Conservation (phyloP, 306 rosid genomes). For the Cyclanthera cordifolia region DNA sequence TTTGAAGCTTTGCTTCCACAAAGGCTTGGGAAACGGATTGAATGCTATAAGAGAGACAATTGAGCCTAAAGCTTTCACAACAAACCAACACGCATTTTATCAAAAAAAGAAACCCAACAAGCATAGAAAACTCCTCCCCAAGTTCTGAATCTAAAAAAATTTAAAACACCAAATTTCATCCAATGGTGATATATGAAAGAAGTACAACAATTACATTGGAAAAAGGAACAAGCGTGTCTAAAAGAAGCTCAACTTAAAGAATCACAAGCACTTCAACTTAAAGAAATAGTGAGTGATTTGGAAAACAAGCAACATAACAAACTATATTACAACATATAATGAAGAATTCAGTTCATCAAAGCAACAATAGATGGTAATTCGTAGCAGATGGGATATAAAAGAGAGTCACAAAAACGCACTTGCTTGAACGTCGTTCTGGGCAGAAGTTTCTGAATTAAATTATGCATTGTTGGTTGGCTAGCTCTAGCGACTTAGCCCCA, state of each 20-base stretch:
- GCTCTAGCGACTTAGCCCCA: not conserved
- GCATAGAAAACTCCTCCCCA: not conserved
- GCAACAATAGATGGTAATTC: not conserved
- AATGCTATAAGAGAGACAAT: not conserved
- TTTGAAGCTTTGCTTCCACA: too few relatives aligned
- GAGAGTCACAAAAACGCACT: slow-evolving; percentile 19
- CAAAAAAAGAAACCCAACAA: too few relatives aligned
- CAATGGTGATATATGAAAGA: not conserved
- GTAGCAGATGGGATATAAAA: not conserved
- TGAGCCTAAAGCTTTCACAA: slow-evolving; percentile 1
- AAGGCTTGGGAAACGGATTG: too few relatives aligned
- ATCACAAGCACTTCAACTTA: not conserved
- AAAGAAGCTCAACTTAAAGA: not conserved
- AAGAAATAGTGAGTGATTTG: not conserved
- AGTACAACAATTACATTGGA: not conserved
- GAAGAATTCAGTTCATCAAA: not conserved
- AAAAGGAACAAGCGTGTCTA: not conserved
- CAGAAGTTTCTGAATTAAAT: slow-evolving; percentile 31
- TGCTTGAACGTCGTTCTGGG: slow-evolving; percentile 29
- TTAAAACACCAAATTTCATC: not conserved
- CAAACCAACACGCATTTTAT: not conserved
- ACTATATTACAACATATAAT: not conserved
- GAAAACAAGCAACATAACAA: not conserved
- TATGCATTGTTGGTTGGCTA: slow-evolving; percentile 32
- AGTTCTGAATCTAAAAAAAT: not conserved